Evolutionary conservation across 2,329 filamentous ascomycete species (phyloP), one percentile per base, ranked within the genome.

Genomic region (Calonectria crousiana): DNA sequence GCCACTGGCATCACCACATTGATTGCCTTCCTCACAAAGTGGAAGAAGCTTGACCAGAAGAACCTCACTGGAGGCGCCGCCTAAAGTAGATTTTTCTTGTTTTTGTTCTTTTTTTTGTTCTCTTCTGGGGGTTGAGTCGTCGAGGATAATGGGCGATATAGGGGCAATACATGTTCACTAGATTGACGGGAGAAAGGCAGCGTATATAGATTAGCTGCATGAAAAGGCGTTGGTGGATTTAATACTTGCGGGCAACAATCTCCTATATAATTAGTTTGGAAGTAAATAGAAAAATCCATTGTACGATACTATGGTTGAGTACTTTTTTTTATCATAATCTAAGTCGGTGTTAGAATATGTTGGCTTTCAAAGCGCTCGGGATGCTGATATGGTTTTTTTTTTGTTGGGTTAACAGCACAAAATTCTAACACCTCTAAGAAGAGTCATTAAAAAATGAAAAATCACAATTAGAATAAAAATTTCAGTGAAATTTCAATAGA

Each of bases 1-100:
- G 88, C 87, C 36, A 86, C 84, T 2, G 87, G 86, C 3, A 67
- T 88, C 32, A 83, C 86, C 0, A 81, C 85, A 6, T 41, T 86
- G 4, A 70, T 86, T 23, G 80, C 80, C 20, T 72, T 86, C 6
- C 80, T 74, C 32, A 84, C 83, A 11, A 81, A 81, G 32, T 88
- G 87, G 87, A 81, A 79, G 74, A 85, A 82, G 78, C 83, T 86
- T 62, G 81, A 84, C 67, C 81, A 78, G 58, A 79, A 81, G 44
- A 78, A 79, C 32, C 72, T 80, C 32, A 76, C 75, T 56, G 81
- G 80, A 18, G 83, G 80, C 44, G 82, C 81, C 72, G 83, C 83
- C 62, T 84, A 81, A 75, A n/a, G 3, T 13, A 26, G 18, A 49
- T 3, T 18, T 26, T 20, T 13, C 26, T 26, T 10, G 5, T 18